Base-by-base conservation (phyloP, 2,329 filamentous ascomycete species). In the Calonectria multiphialidica region DNA sequence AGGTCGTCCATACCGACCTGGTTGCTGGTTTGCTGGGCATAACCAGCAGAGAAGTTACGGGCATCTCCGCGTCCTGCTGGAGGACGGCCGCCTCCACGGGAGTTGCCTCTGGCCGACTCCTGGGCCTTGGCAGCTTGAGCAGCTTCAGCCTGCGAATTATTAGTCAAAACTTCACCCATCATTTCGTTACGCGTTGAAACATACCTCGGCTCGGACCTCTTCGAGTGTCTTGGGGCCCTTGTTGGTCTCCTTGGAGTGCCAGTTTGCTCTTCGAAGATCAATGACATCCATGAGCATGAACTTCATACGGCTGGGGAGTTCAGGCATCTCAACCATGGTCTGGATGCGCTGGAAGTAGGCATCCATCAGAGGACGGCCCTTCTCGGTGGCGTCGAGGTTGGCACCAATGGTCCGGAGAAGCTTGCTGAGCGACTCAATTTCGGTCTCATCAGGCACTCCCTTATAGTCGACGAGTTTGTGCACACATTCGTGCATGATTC, bases 401-500 rank as follows among this genome's bases (percentile, higher is more conserved):
- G 87, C 90, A 87, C 97, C 97, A 75, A 99, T 97, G 45, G 97
- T 98, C 77, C 93, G 92, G 73, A 99, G 90, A 75, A 99, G 90
- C 87, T 97, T 98, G 80, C 93, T 95, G 84, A 99, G 92, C 78
- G 95, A 98, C 89, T 99, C 97, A 72, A 99, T 93, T 84, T 98
- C 96, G 66, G 96, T 94, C 86, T 99, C 97, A 79, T 99, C 97
- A 53, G 97, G 97, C 73, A 95, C 88, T 74, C 95, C 95, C 81
- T 96, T 93, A 85, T 97, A 98, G 86, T 99, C 96, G 77, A 99
- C 94, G 75, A 99, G 91, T 86, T 98, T 98, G 87, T 95, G 93
- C 33, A 99, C 95, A 90, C 97, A 99, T 86, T 98, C 95, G 88
- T 99, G 96, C 97, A 99, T 99, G 86, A 99, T 99, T 83, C 96